Conservation (phyloP, 2,329 filamentous ascomycete genomes). For the Cadophora malorum region DNA sequence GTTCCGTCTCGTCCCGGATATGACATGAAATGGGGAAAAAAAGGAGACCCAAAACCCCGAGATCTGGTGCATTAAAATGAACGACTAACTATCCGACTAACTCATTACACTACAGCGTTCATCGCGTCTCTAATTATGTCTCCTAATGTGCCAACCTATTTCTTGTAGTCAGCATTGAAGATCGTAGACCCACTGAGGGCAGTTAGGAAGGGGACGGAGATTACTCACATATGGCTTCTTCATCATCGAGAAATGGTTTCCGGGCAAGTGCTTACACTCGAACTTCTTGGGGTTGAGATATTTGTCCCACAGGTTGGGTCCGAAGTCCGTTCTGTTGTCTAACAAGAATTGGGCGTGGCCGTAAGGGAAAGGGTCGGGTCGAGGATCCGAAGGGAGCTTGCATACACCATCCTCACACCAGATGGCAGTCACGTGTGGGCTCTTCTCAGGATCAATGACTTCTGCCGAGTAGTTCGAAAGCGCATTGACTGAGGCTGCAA, state of each 20-base stretch:
- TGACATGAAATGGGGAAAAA: neutral
- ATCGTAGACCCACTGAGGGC: neutral
- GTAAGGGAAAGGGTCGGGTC: conserved; percentile 64
- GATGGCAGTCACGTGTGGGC: conserved; percentile 68
- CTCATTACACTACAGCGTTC: conserved; percentile 13
- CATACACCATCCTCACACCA: conserved; percentile 80
- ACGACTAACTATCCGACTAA: neutral
- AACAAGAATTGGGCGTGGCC: conserved; percentile 72
- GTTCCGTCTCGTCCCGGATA: neutral
- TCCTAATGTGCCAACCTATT: conserved; percentile 21
- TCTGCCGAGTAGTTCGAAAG: conserved; percentile 73
- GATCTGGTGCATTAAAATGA: neutral
- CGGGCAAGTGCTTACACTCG: conserved; percentile 69
- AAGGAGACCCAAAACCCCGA: neutral
- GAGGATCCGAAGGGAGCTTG: conserved; percentile 68
- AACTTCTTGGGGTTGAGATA: conserved; percentile 67
- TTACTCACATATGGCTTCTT: conserved; percentile 59
- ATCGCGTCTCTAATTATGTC: conserved; percentile 18
- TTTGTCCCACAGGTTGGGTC: conserved; percentile 72
- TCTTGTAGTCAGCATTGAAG: conserved; percentile 14
- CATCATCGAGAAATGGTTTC: conserved; percentile 82
- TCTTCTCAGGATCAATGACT: conserved; percentile 63
- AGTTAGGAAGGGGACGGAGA: neutral
- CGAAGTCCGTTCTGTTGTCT: conserved; percentile 75
- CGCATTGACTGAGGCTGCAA: conserved; percentile 70